Evolutionary conservation across 2,329 filamentous ascomycete genomes (phyloP).

Genomic region (Microdochium paspali): DNA sequence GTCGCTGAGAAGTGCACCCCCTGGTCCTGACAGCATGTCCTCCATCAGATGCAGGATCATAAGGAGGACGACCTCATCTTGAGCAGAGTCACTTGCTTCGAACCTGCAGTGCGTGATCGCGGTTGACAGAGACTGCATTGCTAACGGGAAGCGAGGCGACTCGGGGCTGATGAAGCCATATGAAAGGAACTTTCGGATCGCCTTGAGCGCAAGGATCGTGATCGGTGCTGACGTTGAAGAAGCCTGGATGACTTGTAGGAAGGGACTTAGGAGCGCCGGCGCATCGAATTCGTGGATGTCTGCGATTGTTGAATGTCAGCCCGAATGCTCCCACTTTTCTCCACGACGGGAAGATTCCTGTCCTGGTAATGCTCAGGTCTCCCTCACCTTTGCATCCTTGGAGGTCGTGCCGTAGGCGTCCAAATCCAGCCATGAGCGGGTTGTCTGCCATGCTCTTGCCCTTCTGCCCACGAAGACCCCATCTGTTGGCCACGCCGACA

Average conservation of each 20-base stretch:
- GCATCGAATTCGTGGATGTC: slow-evolving; percentile 87
- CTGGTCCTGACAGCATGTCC: slow-evolving; percentile 89
- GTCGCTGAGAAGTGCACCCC: slow-evolving; percentile 88
- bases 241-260: slow-evolving; percentile 91
- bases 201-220: slow-evolving; percentile 85
- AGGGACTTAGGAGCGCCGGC: slow-evolving; percentile 80
- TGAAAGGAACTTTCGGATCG: slow-evolving; percentile 91
- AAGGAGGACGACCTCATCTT: slow-evolving; percentile 89
- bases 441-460: slow-evolving; percentile 97
- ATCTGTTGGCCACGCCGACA: slow-evolving; percentile 64
- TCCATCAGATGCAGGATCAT: slow-evolving; percentile 98
- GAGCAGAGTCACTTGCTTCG: slow-evolving; percentile 88
- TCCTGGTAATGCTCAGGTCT: background rate
- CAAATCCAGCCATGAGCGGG: slow-evolving; percentile 90
- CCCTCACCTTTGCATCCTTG: slow-evolving; percentile 68
- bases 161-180: slow-evolving; percentile 82
- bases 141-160: slow-evolving; percentile 80
- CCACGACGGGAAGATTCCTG: too few relatives aligned
- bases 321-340: too few relatives aligned
- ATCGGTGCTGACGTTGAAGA: slow-evolving; percentile 95
- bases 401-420: slow-evolving; percentile 77
- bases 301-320: slow-evolving; percentile 28
- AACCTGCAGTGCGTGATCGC: slow-evolving; percentile 97
- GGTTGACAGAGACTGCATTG: slow-evolving; percentile 89
- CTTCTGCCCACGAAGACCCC: slow-evolving; percentile 90